Conservation (phyloP, 768 basidiomycete species). For the Rhodocollybia butyracea region DNA sequence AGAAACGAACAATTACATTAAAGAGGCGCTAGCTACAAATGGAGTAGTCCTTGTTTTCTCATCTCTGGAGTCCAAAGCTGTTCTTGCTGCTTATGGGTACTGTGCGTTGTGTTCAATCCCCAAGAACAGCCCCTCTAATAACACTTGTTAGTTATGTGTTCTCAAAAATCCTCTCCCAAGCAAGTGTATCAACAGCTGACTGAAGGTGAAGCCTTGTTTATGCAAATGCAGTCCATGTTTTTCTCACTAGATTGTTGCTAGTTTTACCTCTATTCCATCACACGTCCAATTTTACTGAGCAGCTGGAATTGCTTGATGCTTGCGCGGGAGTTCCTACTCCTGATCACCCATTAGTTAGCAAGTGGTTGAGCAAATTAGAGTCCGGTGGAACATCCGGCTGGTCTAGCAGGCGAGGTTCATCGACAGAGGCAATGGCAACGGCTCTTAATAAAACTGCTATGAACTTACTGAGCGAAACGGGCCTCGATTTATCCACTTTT, state of each 20-base stretch:
- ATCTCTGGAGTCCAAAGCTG: slow-evolving; percentile 50
- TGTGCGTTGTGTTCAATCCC: slow-evolving; percentile 30
- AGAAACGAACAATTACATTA: slow-evolving; percentile 42
- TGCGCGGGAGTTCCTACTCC: slow-evolving; percentile 36
- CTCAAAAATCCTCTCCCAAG: slow-evolving; percentile 31
- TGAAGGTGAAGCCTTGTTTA: slow-evolving; percentile 28
- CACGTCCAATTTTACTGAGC: slow-evolving; percentile 41
- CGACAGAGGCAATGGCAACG: not conserved
- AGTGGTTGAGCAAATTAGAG: slow-evolving; percentile 36
- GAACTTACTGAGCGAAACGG: slow-evolving; percentile 1
- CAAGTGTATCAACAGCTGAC: slow-evolving; percentile 40
- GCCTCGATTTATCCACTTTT: not conserved
- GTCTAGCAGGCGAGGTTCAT: not conserved
- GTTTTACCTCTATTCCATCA: slow-evolving; percentile 55
- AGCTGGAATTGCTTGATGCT: slow-evolving; percentile 43
- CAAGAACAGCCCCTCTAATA: slow-evolving; percentile 6
- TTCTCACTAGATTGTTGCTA: slow-evolving; percentile 14
- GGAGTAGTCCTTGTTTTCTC: slow-evolving; percentile 55
- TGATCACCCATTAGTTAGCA: slow-evolving; percentile 36
- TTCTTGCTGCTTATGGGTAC: slow-evolving; percentile 50
- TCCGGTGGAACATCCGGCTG: slow-evolving; percentile 8
- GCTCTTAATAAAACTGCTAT: slow-evolving; percentile 6
- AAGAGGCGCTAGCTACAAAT: slow-evolving; percentile 33
- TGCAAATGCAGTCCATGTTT: not conserved
- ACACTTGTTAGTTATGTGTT: slow-evolving; percentile 41